Evolutionary conservation across 768 basidiomycete genomes (phyloP), one percentile per base, ranked within the genome.

Genomic region (Xerocomus spinulosus): DNA sequence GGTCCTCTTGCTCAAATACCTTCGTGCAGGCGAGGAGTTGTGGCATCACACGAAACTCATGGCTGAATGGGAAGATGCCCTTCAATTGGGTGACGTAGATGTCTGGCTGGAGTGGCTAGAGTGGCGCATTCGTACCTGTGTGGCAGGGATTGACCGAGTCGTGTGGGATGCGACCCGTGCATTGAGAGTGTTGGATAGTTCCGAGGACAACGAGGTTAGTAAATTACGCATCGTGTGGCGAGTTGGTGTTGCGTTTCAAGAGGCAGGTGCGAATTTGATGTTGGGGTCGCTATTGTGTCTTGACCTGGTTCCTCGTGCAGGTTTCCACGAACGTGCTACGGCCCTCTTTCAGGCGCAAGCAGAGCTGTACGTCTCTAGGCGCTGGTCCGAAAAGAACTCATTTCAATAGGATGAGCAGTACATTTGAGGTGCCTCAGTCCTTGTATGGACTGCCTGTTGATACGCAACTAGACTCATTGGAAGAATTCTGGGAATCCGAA

Each of bases 401-500:
- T 49, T 46, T 41, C 42, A 9, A 57, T 50, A 9, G 30, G 38
- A 34, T 23, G 23, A 41, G 21, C 57, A 91, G 90, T 39, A 73
- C 74, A 5, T 89, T 85, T 52, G 70, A 77, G 50, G 46, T 72
- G 20, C 87, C 87, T 0, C 63, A 70, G 21, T 57, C 60, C n/a
- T 58, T 85, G 2, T 56, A 58, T 32, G 64, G 61, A 36, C 52
- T 69, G 39, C 66, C 83, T 23, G 69, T 82, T 28, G 68, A 75
- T 18, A 59, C 54, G 4, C 77, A 76, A 43, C 67, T 91, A 3
- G 73, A 78, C 46, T 69, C 74, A 14, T 72, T 92, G 4, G 88
- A 90, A 67, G 79, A 81, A 43, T 92, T 87, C 60, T 92, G 90
- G 90, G 90, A 92, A 42, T 80, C 84, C 4, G 90, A 91, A 64